Percentiles rank a stretch among this genome's conserved stretches.
Evolutionary conservation across 495 filamentous ascomycete species (phyloP).

Genomic region (Aspergillus affinis): DNA sequence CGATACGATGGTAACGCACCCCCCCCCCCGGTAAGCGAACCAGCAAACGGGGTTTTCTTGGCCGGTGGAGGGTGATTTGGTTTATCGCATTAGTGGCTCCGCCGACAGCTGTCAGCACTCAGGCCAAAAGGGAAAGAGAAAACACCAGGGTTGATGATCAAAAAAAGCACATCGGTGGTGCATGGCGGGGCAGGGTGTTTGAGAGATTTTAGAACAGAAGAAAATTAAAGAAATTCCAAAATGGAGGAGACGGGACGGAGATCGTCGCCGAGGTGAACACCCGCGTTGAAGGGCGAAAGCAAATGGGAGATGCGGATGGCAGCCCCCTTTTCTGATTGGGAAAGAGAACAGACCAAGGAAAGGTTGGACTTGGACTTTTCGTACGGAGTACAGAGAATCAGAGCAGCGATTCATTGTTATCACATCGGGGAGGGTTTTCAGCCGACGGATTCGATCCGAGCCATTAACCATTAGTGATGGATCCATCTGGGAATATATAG

Average conservation of each 20-base stretch:
- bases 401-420: constrained; percentile 5
- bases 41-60: not conserved
- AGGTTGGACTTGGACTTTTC: not conserved
- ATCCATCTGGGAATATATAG: too few relatives aligned
- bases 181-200: not conserved
- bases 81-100: not conserved
- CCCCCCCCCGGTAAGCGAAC: not conserved
- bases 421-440: not conserved
- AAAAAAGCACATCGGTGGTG: not conserved
- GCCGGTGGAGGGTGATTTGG: not conserved
- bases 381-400: not conserved
- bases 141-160: not conserved
- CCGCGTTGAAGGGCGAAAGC: not conserved
- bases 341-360: constrained; percentile 2
- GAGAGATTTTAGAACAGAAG: too few relatives aligned
- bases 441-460: not conserved
- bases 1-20: too few relatives aligned
- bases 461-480: not conserved
- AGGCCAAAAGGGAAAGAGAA: not conserved
- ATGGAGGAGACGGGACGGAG: too few relatives aligned
- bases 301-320: not conserved
- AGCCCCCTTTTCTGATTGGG: constrained; percentile 17
- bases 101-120: not conserved
- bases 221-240: too few relatives aligned
- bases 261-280: not conserved